Evolutionary conservation across 140 eudicot species (phyloP).

Genomic region (Anethum foeniculum): DNA sequence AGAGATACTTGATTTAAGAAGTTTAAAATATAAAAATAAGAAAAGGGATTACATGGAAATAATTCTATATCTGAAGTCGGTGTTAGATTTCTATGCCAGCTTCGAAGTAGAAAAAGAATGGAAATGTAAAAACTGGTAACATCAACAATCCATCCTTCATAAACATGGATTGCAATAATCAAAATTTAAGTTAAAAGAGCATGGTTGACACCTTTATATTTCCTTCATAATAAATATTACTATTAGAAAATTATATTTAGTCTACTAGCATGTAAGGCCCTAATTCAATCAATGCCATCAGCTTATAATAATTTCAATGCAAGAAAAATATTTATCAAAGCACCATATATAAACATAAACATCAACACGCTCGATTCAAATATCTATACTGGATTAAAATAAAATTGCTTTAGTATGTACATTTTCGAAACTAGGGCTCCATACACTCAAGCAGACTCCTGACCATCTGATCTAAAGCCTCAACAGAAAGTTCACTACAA

Average conservation of each 20-base stretch:
- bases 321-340: background rate
- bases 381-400: background rate
- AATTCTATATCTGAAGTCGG: background rate
- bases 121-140: background rate
- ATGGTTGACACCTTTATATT: background rate
- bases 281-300: background rate
- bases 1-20: background rate
- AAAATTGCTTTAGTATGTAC: background rate
- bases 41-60: background rate
- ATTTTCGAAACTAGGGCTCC: background rate
- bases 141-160: background rate
- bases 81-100: background rate
- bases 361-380: background rate
- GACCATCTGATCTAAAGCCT: background rate
- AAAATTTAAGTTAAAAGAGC: background rate
- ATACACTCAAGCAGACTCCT: background rate
- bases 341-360: background rate
- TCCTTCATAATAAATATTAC: background rate
- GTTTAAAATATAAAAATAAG: background rate
- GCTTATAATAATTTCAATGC: background rate
- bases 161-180: background rate
- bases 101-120: background rate
- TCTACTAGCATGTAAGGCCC: background rate
- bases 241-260: background rate
- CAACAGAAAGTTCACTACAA: background rate